Base-by-base conservation (phyloP, 192 early-diverging fungal genomes). In the Chytriomyces sp. region DNA sequence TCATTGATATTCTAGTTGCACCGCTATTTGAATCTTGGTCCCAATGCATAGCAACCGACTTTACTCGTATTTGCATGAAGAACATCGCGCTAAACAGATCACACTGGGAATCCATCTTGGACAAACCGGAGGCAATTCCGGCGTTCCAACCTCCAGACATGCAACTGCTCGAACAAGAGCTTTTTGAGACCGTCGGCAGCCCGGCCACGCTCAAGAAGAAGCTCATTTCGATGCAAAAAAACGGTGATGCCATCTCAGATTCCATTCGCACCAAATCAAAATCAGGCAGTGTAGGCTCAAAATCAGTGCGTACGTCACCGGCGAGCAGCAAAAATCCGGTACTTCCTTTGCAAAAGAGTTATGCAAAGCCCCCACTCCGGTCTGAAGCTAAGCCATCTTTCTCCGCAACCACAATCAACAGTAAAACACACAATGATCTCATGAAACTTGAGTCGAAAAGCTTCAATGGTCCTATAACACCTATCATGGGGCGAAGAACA, bases 1-100 rank as follows among this genome's bases (percentile, higher is more conserved):
- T 88, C 64, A 85, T 88, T 65, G 86, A 88, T 71, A 62, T 88
- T 38, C 64, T 88, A 5, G 86, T 88, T 0, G 61, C 73, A 31
- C 86, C 86, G 6, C 67, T 88, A 14, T 88, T 82, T 59, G 82
- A 82, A 12, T 64, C 80, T 22, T 88, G 86, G 86, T 61, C 72
- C 4, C 64, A 72, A 32, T 84, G 74, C 74, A 75, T 79, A 30
- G 70, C 78, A 64, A 84, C 78, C 2, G 75, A 77, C 14, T 81
- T 80, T 56, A 80, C 77, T 19, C 44, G 64, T 36, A 44, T 41
- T 32, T 84, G 82, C 65, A 74, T 82, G 76, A 60, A 78, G 25
- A 86, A 85, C 44, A 80, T 86, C n/a, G 59, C 72, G 0, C 39
- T 59, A 22, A 86, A 86, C 70, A 77, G 85, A 26, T 39, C 49